phyloP scores from a whole-genome alignment of 1,139 yeast genomes.

The Eremothecium cymbalariae region DNA sequence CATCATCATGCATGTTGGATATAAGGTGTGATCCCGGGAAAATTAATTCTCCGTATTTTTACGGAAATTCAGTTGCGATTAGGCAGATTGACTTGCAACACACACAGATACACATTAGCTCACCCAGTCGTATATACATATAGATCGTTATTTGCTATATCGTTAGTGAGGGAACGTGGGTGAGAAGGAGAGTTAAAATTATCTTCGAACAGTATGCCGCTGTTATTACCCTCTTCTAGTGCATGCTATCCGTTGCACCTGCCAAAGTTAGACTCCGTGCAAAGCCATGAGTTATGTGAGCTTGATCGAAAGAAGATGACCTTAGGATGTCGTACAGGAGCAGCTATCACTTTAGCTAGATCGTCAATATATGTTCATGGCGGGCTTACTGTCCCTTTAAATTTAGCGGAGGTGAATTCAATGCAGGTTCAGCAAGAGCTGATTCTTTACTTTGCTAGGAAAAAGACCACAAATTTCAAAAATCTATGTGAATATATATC shows the following conservation, averaged over 20 bases:
- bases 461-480: constrained; percentile 17
- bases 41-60: too few species aligned
- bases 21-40: too few species aligned
- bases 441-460: constrained; percentile 22
- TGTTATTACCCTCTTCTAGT: constrained; percentile 33
- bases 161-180: too few species aligned
- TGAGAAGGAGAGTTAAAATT: too few species aligned
- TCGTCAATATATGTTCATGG: constrained; percentile 58
- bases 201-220: constrained; percentile 23
- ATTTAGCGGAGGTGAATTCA: constrained; percentile 35
- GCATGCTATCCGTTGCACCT: constrained; percentile 27
- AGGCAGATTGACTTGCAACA: too few species aligned
- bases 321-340: constrained; percentile 60
- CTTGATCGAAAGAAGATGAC: constrained; percentile 19
- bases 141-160: too few species aligned
- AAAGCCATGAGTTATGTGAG: constrained; percentile 17
- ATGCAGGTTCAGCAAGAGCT: constrained; percentile 28
- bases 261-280: constrained; percentile 20
- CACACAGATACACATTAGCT: too few species aligned
- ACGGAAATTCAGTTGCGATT: too few species aligned
- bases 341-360: constrained; percentile 48
- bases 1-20: too few species aligned
- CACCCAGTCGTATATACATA: too few species aligned
- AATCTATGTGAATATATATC: constrained; percentile 41
- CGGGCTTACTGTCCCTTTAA: constrained; percentile 57